phyloP scores from a whole-genome alignment of 306 rosid genomes.

The Vigna angularis region DNA sequence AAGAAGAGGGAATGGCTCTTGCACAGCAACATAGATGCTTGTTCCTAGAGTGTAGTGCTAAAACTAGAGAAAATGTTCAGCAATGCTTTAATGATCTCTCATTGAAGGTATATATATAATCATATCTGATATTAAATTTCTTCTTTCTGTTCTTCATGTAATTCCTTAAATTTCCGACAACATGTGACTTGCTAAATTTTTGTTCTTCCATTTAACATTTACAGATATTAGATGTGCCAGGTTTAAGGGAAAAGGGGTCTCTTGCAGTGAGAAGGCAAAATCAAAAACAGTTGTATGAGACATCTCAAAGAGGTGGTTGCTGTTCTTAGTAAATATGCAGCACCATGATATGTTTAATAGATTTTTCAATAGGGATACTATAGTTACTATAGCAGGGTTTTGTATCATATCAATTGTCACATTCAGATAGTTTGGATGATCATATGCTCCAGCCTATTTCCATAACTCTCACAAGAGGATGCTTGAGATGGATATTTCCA shows the following conservation, averaged over 20 bases:
- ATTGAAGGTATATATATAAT: constrained; percentile 59
- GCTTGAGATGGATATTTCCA: constrained; percentile 31
- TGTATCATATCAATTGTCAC: constrained; percentile 17
- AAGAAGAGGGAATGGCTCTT: constrained; percentile 87
- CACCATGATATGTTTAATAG: constrained; percentile 26
- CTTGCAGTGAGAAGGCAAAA: constrained; percentile 65
- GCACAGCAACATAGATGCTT: constrained; percentile 72
- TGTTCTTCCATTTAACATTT: constrained; percentile 35
- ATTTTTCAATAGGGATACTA: constrained; percentile 22
- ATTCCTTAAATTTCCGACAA: not conserved
- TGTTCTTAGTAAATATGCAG: constrained; percentile 52
- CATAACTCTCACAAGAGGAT: constrained; percentile 26
- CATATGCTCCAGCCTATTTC: not conserved
- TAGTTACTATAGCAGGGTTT: constrained; percentile 24
- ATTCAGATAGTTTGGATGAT: constrained; percentile 38
- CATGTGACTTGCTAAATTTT: constrained; percentile 25
- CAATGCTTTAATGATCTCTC: constrained; percentile 76
- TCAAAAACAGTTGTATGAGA: constrained; percentile 52
- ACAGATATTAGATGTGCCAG: constrained; percentile 78
- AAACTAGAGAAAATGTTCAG: constrained; percentile 82
- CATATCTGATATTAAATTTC: not conserved
- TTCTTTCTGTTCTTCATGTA: not conserved
- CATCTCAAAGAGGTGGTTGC: constrained; percentile 55
- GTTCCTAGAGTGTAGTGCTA: constrained; percentile 88
- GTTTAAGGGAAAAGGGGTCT: constrained; percentile 75